These are phyloP conservation scores for Cyberlindnera mrakii DNA, from an alignment of 805 yeast species.

Conservation along the genomic window DNA sequence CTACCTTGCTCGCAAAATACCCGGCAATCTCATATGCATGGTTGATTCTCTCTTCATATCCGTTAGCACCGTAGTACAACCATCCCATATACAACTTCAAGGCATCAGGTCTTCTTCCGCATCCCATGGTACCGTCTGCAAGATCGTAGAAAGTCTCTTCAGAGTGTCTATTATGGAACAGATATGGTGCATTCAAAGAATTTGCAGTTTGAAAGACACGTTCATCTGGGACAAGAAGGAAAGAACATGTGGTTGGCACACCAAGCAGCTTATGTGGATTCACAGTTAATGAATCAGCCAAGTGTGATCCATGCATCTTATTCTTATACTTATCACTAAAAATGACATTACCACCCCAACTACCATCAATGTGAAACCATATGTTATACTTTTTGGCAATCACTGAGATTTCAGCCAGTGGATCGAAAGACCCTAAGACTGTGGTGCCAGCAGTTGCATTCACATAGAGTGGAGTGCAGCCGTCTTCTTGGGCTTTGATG, in stretches of 20 bases:
- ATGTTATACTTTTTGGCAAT: slow-evolving; percentile 48
- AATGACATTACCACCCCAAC: slow-evolving; percentile 86
- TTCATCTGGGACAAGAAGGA: slow-evolving; percentile 66
- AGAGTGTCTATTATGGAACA: slow-evolving; percentile 56
- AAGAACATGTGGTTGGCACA: slow-evolving; percentile 74
- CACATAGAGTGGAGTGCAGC: slow-evolving; percentile 66
- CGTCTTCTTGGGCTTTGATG: slow-evolving; percentile 37
- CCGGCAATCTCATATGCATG: slow-evolving; percentile 63
- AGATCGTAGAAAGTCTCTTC: slow-evolving; percentile 56
- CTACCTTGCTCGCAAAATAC: slow-evolving; percentile 49
- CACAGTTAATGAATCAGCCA: slow-evolving; percentile 70
- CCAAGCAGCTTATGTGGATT: slow-evolving; percentile 89
- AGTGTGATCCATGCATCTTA: slow-evolving; percentile 51
- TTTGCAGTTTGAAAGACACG: slow-evolving; percentile 62
- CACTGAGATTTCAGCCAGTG: slow-evolving; percentile 46
- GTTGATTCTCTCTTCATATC: slow-evolving; percentile 61
- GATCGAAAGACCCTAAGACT: slow-evolving; percentile 79
- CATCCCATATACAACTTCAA: slow-evolving; percentile 73
- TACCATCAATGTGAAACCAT: slow-evolving; percentile 85
- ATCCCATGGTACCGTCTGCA: slow-evolving; percentile 90
- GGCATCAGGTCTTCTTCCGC: slow-evolving; percentile 83
- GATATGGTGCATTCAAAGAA: slow-evolving; percentile 73
- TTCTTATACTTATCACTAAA: slow-evolving; percentile 46
- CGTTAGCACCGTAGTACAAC: slow-evolving; percentile 70
- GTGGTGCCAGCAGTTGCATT: slow-evolving; percentile 89